These are phyloP conservation scores for Xerophyta viscosa DNA, from an alignment of 106 monocot species.

Conservation along the genomic window DNA sequence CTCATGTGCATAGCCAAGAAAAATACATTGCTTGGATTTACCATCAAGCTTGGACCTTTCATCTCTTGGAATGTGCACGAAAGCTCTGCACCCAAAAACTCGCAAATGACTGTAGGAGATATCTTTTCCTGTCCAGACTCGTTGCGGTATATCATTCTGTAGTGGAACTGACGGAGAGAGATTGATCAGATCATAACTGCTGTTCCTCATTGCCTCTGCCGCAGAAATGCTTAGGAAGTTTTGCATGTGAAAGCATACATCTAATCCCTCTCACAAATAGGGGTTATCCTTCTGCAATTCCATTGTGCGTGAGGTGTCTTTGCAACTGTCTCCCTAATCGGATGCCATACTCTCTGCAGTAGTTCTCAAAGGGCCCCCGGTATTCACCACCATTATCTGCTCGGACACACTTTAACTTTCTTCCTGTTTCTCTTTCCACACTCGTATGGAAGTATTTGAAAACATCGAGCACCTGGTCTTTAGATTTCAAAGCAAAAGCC, in stretches of 20 bases:
- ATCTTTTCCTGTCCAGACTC: conserved; percentile 4
- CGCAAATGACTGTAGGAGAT: conserved; percentile 1
- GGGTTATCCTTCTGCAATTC: not conserved
- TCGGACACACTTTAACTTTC: not conserved
- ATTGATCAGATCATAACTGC: conserved; percentile 1
- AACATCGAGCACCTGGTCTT: conserved; percentile 1
- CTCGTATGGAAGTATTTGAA: not conserved
- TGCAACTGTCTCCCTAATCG: not conserved
- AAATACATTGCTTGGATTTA: conserved; percentile 2
- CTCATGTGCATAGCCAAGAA: conserved; percentile 1
- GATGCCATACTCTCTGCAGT: not conserved
- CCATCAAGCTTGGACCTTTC: conserved; percentile 10
- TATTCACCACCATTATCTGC: not conserved
- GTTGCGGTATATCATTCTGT: conserved; percentile 2
- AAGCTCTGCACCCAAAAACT: conserved; percentile 6
- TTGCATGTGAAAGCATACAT: not conserved
- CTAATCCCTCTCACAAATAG: not conserved
- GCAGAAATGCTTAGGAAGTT: conserved; percentile 1
- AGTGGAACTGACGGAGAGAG: not conserved
- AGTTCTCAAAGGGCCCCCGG: not conserved
- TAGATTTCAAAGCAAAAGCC: conserved; percentile 1
- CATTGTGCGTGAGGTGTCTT: conserved; percentile 10
- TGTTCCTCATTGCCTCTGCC: not conserved
- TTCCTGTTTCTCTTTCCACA: conserved; percentile 4
- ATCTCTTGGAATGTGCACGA: conserved; percentile 4